phyloP scores from a whole-genome alignment of 257 asterid species.

The Marsdenia floribunda region DNA sequence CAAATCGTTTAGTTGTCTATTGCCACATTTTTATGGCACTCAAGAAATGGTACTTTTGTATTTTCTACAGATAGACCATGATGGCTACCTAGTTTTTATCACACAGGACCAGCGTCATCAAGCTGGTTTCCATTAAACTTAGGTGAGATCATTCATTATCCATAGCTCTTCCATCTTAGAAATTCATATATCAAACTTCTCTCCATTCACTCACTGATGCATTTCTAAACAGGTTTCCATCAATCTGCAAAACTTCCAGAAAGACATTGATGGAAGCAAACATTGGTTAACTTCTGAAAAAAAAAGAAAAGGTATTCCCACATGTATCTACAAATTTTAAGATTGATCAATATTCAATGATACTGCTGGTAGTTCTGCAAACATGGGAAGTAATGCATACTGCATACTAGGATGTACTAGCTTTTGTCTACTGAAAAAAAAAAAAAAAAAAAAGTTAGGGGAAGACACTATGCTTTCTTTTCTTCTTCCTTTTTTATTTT shows the following conservation, averaged over 20 bases:
- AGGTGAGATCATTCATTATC: neutral
- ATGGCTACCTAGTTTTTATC: neutral
- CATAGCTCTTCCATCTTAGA: neutral
- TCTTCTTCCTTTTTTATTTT: too few species aligned
- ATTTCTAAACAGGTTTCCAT: neutral
- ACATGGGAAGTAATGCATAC: neutral
- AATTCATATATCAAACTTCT: conserved; percentile 24
- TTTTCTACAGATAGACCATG: neutral
- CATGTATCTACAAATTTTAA: neutral
- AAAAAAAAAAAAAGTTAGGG: neutral
- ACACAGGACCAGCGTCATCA: neutral
- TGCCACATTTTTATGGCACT: neutral
- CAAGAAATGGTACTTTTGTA: neutral
- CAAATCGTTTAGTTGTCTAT: neutral
- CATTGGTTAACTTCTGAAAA: neutral
- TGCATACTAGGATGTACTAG: neutral
- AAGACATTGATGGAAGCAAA: neutral
- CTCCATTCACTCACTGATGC: conserved; percentile 27
- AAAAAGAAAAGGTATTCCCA: neutral
- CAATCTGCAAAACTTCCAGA: neutral
- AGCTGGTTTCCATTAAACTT: neutral
- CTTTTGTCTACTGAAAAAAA: neutral
- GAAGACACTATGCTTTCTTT: neutral
- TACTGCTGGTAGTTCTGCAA: neutral
- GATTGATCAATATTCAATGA: neutral